Evolutionary conservation across 2,329 filamentous ascomycete species (phyloP), one percentile per base, ranked within the genome.

Genomic region (Boeremia exigua): DNA sequence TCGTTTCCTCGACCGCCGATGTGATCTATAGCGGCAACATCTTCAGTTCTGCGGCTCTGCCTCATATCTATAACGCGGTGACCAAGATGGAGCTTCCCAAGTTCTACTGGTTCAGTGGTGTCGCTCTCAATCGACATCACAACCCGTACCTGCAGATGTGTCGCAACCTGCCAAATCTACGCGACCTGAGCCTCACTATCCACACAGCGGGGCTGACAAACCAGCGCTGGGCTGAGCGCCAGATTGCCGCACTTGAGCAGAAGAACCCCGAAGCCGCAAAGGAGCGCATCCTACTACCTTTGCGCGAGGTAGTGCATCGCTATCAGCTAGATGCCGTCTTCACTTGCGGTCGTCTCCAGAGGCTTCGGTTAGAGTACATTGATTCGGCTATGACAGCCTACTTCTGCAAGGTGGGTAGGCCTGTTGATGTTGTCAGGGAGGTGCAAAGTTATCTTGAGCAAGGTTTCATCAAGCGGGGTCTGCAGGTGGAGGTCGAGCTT

Each of bases 101-200:
- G 71, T 54, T 80, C 76, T 28, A 79, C 76, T 15, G 74, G 69
- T 54, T 77, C 77, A 3, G 88, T 83, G 72, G 89, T 88, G 67
- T 94, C 88, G 63, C 96, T 88, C 14, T 96, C 78, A 0, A 82
- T 2, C 97, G 94, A 66, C 96, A 95, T 1, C 92, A 87, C 71
- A 98, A 96, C 70, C 97, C 94, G 54, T 91, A 92, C 65, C 86
- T 91, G 0, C 92, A 92, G 66, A 96, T 94, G 69, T 96, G 92
- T 47, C 96, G 75, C 11, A 92, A 86, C 67, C 92, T 96, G 3
- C 91, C 89, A 2, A 92, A 81, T 71, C 96, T 96, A 0, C 86
- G 84, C 0, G 88, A 88, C 9, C 91, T 93, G 67, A 86, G 86
- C 36, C 91, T 85, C 74, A 96, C 92, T 9, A 96, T 80, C 1